Conservation (phyloP, 352 stramenopile genomes). For the Pythium aristosporum region DNA sequence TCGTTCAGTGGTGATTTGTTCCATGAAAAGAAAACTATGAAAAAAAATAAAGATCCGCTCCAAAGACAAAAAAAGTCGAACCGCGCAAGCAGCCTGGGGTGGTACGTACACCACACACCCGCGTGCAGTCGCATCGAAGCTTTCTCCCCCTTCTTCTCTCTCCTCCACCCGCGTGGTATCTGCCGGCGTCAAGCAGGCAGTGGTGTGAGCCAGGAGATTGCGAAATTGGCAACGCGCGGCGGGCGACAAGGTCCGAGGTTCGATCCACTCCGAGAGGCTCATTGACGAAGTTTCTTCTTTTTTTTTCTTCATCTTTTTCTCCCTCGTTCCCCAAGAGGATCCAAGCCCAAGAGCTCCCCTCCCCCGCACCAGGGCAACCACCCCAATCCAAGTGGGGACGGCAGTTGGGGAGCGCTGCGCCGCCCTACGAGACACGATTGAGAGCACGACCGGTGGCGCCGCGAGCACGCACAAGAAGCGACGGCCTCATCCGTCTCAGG, state of each 20-base stretch:
- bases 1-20: too few species aligned
- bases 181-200: too few species aligned
- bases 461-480: conserved; percentile 24
- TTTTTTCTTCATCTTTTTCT: conserved; percentile 6
- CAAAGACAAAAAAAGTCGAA: too few species aligned
- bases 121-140: too few species aligned
- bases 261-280: not conserved
- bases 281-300: conserved; percentile 12
- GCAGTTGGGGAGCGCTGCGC: not conserved
- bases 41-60: too few species aligned
- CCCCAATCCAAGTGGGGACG: not conserved
- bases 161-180: too few species aligned
- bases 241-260: not conserved
- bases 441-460: conserved; percentile 5
- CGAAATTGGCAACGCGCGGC: not conserved
- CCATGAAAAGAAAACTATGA: not conserved
- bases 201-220: too few species aligned
- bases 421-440: conserved; percentile 13
- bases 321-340: not conserved
- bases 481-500: conserved; percentile 4
- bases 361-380: not conserved
- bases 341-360: too few species aligned
- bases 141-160: too few species aligned
- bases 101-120: too few species aligned
- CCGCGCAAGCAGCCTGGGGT: too few species aligned